Evolutionary conservation across 495 filamentous ascomycete genomes (phyloP), one percentile per base, ranked within the genome.

Genomic region (Zalerion maritima): DNA sequence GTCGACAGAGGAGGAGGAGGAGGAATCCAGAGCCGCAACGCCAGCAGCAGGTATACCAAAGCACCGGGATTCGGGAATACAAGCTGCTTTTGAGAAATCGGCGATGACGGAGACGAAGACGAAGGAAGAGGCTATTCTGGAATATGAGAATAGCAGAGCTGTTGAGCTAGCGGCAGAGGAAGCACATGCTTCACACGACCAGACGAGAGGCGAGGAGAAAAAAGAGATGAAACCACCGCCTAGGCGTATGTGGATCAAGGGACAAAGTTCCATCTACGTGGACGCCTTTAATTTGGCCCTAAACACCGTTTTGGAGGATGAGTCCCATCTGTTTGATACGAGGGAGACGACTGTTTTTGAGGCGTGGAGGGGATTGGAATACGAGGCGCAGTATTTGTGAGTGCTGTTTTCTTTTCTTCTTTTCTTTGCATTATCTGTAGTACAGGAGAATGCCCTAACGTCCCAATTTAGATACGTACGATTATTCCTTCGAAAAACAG

Each of bases 211-310:
- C n/a, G n/a, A n/a, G n/a, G n/a, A n/a, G n/a, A n/a, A n/a, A n/a
- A n/a, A n/a, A n/a, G n/a, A n/a, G n/a, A n/a, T n/a, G n/a, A n/a
- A n/a, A n/a, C n/a, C n/a, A n/a, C n/a, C n/a, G n/a, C n/a, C n/a
- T n/a, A n/a, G n/a, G n/a, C n/a, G n/a, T n/a, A 46, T 45, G 19
- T 66, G 66, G 68, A 54, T 57, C 3, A 52, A 42, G 24, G 64
- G 62, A 5, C 60, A 57, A 24, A 92, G 75, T 41, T 96, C 89
- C 3, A 85, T 97, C 31, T 97, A 97, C 41, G 84, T 94, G 10
- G 87, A 97, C 52, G 89, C 87, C 12, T 97, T 97, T 64, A 93
- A 94, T 50, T 57, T 94, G 10, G 84, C 86, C 11, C 62, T 97
- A 24, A 75, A 85, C 35, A 96, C 84, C 2, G 87, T 96, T 13